Conservation (phyloP, 2,329 filamentous ascomycete genomes). For the Rutstroemia sp. region DNA sequence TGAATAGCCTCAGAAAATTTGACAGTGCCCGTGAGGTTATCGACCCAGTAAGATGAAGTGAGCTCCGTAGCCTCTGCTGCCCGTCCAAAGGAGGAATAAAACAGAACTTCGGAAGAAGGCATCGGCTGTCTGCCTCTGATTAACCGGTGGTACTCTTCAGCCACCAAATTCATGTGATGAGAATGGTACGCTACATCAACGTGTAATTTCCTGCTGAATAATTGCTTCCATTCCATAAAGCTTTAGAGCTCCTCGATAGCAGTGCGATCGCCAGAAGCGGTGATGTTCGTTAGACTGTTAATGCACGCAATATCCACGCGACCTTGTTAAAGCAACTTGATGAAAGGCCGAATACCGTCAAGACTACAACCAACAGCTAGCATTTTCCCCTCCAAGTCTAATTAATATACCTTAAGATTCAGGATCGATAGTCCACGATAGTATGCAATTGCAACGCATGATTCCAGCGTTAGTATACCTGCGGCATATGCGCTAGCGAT, state of each 20-base stretch:
- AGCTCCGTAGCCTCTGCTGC: slow-evolving; percentile 23
- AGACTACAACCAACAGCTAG: slow-evolving; percentile 39
- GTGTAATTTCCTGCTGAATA: slow-evolving; percentile 26
- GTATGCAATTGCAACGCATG: slow-evolving; percentile 40
- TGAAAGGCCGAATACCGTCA: slow-evolving; percentile 31
- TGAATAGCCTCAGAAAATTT: slow-evolving; percentile 36
- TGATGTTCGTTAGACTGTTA: slow-evolving; percentile 28
- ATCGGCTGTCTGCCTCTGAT: slow-evolving; percentile 13
- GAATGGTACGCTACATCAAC: slow-evolving; percentile 31
- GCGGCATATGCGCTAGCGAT: slow-evolving; percentile 41
- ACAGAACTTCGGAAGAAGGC: slow-evolving; percentile 5
- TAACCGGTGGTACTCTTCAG: slow-evolving; percentile 19
- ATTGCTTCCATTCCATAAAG: slow-evolving; percentile 20
- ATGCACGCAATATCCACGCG: slow-evolving; percentile 31
- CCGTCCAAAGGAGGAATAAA: slow-evolving; percentile 24
- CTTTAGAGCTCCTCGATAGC: slow-evolving; percentile 24
- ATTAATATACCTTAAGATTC: slow-evolving; percentile 11
- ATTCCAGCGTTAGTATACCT: slow-evolving; percentile 29
- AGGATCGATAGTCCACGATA: slow-evolving; percentile 30
- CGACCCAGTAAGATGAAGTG: slow-evolving; percentile 37
- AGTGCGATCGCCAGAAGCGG: slow-evolving; percentile 25
- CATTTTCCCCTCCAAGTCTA: slow-evolving; percentile 40
- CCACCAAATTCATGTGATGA: slow-evolving; percentile 28
- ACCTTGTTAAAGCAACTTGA: slow-evolving; percentile 23
- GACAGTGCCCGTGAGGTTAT: slow-evolving; percentile 40